phyloP scores from a whole-genome alignment of 441 rosid genomes.

The Theobroma grandiflorum region DNA sequence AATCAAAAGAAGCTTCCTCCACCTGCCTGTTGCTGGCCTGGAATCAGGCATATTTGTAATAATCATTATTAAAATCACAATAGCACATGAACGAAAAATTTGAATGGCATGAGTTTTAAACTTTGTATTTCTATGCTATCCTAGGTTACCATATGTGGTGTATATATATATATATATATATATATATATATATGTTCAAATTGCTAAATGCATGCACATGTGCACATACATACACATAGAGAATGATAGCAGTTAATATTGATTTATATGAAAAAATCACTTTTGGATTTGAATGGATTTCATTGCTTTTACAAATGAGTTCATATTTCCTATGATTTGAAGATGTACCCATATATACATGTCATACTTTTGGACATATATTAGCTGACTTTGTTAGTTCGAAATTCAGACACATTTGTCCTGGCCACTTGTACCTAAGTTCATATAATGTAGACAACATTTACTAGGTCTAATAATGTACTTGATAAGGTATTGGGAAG shows the following conservation, averaged over 20 bases:
- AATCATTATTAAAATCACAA: not conserved
- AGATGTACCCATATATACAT: not conserved
- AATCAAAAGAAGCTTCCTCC: not conserved
- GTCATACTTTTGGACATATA: not conserved
- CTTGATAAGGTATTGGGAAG: not conserved
- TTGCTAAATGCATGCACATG: not conserved
- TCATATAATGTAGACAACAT: not conserved
- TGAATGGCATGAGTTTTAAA: not conserved
- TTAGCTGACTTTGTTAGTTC: not conserved
- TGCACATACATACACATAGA: no score
- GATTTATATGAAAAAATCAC: not conserved
- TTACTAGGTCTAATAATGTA: not conserved
- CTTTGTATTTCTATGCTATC: not conserved
- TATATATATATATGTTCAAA: no score
- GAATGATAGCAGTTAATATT: not conserved
- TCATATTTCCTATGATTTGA: not conserved
- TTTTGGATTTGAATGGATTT: not conserved
- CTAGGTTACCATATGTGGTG: not conserved
- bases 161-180: no score
- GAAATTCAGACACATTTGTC: not conserved
- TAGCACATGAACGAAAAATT: not conserved
- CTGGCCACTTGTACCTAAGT: not conserved
- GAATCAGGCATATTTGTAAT: not conserved
- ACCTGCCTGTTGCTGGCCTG: not conserved
- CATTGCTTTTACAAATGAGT: not conserved